Base-by-base conservation (phyloP, 1,284 basidiomycete genomes). In the Austropuccinia psidii region DNA sequence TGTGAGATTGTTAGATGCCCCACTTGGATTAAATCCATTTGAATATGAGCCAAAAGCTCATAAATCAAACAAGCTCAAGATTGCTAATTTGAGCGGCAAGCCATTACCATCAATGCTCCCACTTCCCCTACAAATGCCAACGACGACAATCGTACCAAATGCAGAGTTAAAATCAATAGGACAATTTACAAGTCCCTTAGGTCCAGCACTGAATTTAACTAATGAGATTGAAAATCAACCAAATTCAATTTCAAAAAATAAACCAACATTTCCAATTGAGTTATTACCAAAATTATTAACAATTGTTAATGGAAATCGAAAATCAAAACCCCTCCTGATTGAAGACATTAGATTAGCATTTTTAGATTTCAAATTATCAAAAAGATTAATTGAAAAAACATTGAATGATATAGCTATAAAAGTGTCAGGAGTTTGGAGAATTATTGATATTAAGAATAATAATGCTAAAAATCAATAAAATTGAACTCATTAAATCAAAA, bases 1-100 rank as follows among this genome's bases (percentile, higher is more conserved):
- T 58, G 52, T 2, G 31, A n/a, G n/a, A 37, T 49, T 31, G 24
- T 19, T 50, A 70, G 67, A 70, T 37, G 67, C 67, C 27, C 54
- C 55, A 6, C 33, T 70, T 43, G 67, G 55, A 70, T 39, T 70
- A 13, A 60, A 70, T 33, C 67, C 67, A 60, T 70, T 70, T 45
- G 47, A 39, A 39, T 60, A 60, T 50, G 43, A 43, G 50, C 54
- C 66, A 21, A 68, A 68, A 50, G 15, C 37, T 57, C 7, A 13
- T 24, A 68, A 54, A 55, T 19, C 57, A 8, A 54, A 68, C 21
- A 50, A 55, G 29, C 67, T 55, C 15, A 33, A 55, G n/a, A 45
- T 54, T 21, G 41, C 19, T 17, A 67, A 37, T 24, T 33, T 39
- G 37, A 50, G 50, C 15, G 39, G 37, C 19, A 67, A 67, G n/a